A percentile compares a stretch with the other conserved stretches of the same genome.
phyloP scores from a whole-genome alignment of 345 rosid species.

The Eucalyptus erythrocorys region DNA sequence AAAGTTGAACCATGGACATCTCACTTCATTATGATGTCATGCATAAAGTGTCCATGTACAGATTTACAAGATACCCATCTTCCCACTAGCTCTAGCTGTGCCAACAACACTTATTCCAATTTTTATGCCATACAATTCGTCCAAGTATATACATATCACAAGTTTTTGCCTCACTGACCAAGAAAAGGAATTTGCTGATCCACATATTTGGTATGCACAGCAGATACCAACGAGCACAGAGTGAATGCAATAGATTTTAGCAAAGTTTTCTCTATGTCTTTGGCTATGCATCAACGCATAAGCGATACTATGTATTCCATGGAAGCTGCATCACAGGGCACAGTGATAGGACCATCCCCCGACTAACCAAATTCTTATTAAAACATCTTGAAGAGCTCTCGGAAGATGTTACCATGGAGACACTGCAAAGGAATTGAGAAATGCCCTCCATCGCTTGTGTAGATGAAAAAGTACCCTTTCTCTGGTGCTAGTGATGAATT shows the following conservation, averaged over 20 bases:
- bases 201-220: not conserved
- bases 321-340: constrained; percentile 8
- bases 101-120: not conserved
- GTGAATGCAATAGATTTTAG: not conserved
- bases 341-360: not conserved
- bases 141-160: not conserved
- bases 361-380: constrained; percentile 3
- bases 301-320: not conserved
- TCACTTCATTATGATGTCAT: not conserved
- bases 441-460: not conserved
- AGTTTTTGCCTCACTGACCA: not conserved
- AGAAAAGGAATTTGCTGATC: not conserved
- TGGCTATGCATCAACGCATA: not conserved
- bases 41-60: not conserved
- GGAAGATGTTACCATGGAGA: not conserved
- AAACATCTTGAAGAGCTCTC: not conserved
- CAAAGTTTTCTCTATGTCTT: constrained; percentile 2
- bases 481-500: not conserved
- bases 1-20: constrained; percentile 7
- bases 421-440: not conserved
- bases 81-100: not conserved
- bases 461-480: not conserved
- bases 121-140: not conserved
- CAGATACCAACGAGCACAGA: not conserved
- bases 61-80: not conserved